A percentile compares a stretch with the other conserved stretches of the same genome.
phyloP scores from a whole-genome alignment of 306 rosid species.

The Benincasa hispida region DNA sequence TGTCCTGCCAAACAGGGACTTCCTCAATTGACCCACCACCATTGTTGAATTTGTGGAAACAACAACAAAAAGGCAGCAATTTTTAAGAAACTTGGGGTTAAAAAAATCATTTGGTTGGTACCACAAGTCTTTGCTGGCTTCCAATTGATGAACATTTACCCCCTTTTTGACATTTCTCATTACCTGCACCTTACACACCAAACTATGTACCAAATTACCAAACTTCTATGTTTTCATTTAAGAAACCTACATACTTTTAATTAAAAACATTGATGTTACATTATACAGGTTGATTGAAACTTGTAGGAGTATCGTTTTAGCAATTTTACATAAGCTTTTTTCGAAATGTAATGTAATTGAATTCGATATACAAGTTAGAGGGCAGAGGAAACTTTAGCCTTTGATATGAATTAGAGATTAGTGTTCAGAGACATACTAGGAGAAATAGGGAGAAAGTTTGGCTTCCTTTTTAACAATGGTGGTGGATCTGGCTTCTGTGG shows the following conservation, averaged over 20 bases:
- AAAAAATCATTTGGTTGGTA: background rate
- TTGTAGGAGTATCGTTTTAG: background rate
- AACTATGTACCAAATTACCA: background rate
- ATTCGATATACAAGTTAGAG: background rate
- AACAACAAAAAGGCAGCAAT: background rate
- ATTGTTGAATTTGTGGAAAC: background rate
- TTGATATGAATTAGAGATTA: conserved; percentile 19
- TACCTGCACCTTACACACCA: background rate
- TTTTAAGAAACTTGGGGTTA: background rate
- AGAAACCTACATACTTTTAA: background rate
- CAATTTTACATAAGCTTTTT: background rate
- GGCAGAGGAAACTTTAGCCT: background rate
- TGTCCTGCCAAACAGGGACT: conserved; percentile 4
- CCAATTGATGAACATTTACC: background rate
- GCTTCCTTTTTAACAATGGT: conserved; percentile 20
- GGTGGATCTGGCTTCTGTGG: conserved; percentile 22
- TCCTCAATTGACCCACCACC: background rate
- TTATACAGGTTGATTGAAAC: background rate
- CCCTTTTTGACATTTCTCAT: background rate
- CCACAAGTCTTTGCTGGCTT: background rate
- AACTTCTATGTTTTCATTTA: background rate
- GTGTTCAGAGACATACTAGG: conserved; percentile 26
- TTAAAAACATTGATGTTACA: background rate
- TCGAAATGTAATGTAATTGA: background rate
- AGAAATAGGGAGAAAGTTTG: conserved; percentile 45